Evolutionary conservation across 2,329 filamentous ascomycete genomes (phyloP), one percentile per base, ranked within the genome.

Genomic region (Pyricularia grisea): DNA sequence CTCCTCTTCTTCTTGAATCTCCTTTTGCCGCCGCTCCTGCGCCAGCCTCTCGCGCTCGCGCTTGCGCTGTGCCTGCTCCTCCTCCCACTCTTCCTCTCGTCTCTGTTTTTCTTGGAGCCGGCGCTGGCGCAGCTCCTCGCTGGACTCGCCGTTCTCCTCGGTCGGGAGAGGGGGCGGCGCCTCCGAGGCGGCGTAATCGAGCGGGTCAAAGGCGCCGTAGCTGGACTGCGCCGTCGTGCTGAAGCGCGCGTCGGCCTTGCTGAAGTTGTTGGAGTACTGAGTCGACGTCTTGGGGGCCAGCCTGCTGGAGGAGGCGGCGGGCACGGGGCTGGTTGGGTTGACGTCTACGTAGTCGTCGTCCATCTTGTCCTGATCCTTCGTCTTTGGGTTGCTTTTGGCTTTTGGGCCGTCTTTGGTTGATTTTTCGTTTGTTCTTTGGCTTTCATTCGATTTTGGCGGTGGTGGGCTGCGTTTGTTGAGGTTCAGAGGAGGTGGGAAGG

Each of bases 201-300:
- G 33, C 36, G 65, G 65, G 65, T 66, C 65, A 28, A 66, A 66
- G n/a, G 25, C 65, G 65, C 65, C 65, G 65, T 66, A 66, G 33
- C 65, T 36, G 31, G 65, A 66, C 23, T 50, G 36, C 12, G 65
- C 36, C 11, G 65, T 17, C 36, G 65, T 66, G 65, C 65, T 66
- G 25, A 66, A 66, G 12, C 42, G 36, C 9, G 65, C 65, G 65
- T 66, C 65, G 36, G 65, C 65, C 33, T 50, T 36, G 65, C 42
- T 66, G 65, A 66, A 66, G 65, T 66, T 66, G 65, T 66, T 66
- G 65, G 33, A 9, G 65, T 66, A 66, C n/a, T 42, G 65, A 5
- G 20, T 50, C 23, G 33, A 20, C n/a, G 27, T 5, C 23, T 27
- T 50, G 31, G 33, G 33, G n/a, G 64, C n/a, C 14, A 12, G n/a